Base-by-base conservation (phyloP, 495 filamentous ascomycete genomes). In the Aspergillus baeticus region DNA sequence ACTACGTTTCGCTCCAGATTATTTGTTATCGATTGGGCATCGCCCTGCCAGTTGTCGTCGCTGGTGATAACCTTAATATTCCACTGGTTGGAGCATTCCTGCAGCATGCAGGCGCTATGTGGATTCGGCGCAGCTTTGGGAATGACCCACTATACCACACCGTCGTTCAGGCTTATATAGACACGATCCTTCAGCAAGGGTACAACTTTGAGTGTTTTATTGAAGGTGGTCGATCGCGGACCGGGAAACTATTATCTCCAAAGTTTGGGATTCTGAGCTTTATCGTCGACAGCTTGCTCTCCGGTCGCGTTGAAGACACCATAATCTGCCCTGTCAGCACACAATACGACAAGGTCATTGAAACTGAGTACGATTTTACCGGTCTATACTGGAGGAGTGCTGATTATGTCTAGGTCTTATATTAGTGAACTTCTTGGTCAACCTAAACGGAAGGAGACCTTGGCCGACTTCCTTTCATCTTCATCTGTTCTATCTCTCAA, bases 271-370 rank as follows among this genome's bases (percentile, higher is more conserved):
- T 98, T 44, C 70, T 98, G 3, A 89, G 83, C 64, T 98, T 96
- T 64, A 84, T 98, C 22, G 71, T 98, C 8, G 93, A 98, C 65
- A 92, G 90, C 63, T 74, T 98, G 3, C 71, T 97, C 3, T 91
- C 87, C 6, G 91, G 93, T n/a, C 80, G 91, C 1, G 89, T 96
- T 2, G 77, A 93, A 52, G 94, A 98, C 69, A 88, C 90, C 14
- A 88, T 95, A 23, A 87, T 98, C 41, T 96, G 91, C 62, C 93
- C 93, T 3, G 94, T 98, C 26, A 93, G 89, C 68, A 96, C 91
- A 2, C 94, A 98, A 64, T 98, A 98, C 67, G 94, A 98, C 79
- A 98, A 97, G 63, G 94, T 98, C 45, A 90, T 98, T 44, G 94
- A 98, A 69, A 96, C 92, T 7, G 93, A 97, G 73, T 82, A 74